Conservation (phyloP, 257 asterid species). For the Solanum chiquidenum region DNA sequence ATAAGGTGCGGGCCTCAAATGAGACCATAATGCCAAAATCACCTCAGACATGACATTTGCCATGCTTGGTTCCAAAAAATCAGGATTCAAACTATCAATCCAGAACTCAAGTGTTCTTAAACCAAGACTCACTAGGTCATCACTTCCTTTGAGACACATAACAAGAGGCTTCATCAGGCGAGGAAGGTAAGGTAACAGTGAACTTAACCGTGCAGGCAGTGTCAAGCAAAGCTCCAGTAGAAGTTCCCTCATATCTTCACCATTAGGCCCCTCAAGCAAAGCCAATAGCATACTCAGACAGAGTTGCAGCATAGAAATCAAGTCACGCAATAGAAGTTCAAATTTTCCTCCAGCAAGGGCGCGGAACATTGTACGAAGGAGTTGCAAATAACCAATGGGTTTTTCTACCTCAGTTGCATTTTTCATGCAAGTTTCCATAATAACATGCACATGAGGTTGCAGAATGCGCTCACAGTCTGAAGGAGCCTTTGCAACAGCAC, state of each 20-base stretch:
- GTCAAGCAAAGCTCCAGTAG: constrained; percentile 80
- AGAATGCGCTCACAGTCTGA: constrained; percentile 94
- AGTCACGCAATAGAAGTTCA: constrained; percentile 82
- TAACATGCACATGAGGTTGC: constrained; percentile 89
- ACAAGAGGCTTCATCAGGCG: constrained; percentile 98
- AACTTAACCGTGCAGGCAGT: constrained; percentile 89
- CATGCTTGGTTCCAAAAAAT: constrained; percentile 98
- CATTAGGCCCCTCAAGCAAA: constrained; percentile 97
- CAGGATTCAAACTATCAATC: constrained; percentile 99
- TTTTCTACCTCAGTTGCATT: constrained; percentile 81
- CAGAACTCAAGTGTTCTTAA: constrained; percentile 98
- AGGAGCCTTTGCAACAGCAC: constrained; percentile 91
- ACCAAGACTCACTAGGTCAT: constrained; percentile 85
- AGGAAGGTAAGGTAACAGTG: constrained; percentile 88
- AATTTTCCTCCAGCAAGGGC: constrained; percentile 98
- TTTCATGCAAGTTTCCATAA: constrained; percentile 97
- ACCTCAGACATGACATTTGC: constrained; percentile 99
- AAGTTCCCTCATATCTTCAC: constrained; percentile 88
- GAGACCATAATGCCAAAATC: constrained; percentile 96
- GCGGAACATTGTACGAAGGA: constrained; percentile 93
- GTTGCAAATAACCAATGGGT: constrained; percentile 91
- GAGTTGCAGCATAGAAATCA: constrained; percentile 79
- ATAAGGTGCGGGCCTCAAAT: constrained; percentile 89
- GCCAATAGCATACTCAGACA: constrained; percentile 84
- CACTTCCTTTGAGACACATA: constrained; percentile 94